Conservation (phyloP, 495 filamentous ascomycete genomes). For the Talaromyces stipitatus region DNA sequence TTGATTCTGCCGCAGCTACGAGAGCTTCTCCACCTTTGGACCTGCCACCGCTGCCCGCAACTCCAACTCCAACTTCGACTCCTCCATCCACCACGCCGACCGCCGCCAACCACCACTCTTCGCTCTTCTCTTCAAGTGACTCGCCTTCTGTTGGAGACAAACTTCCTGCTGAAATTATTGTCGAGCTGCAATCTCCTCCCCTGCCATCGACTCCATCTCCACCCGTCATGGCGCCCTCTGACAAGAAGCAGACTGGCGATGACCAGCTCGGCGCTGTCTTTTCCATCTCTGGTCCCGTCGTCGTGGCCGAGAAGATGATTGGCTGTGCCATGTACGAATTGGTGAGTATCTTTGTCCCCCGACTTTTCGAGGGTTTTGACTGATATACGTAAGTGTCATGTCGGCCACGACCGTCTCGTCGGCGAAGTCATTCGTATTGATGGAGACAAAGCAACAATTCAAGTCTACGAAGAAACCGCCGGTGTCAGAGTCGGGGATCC, state of each 20-base stretch:
- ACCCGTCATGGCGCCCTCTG: conserved; percentile 54
- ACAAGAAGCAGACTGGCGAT: conserved; percentile 42
- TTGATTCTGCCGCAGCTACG: conserved; percentile 2
- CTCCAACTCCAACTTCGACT: conserved; percentile 34
- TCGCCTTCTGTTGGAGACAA: background rate
- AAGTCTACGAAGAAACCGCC: conserved; percentile 99
- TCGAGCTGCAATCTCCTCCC: background rate
- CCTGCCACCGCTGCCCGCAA: conserved; percentile 48
- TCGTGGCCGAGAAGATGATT: conserved; percentile 96
- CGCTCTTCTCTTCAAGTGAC: conserved; percentile 4
- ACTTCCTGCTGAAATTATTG: background rate
- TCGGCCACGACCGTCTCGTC: conserved; percentile 82
- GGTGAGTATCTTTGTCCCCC: conserved; percentile 41
- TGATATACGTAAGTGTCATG: conserved; percentile 53
- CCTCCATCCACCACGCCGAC: conserved; percentile 30
- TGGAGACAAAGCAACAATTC: conserved; percentile 89
- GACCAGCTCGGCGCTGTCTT: conserved; percentile 50
- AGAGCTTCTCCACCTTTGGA: conserved; percentile 32
- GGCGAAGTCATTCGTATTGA: conserved; percentile 98
- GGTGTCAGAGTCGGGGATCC: conserved; percentile 96
- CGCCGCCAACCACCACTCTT: conserved; percentile 16
- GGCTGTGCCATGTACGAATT: conserved; percentile 99
- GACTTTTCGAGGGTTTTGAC: conserved; percentile 8
- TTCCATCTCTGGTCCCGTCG: conserved; percentile 67
- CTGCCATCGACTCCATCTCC: conserved; percentile 9